Base-by-base conservation (phyloP, 768 basidiomycete genomes). In the Boletus reticulatus region DNA sequence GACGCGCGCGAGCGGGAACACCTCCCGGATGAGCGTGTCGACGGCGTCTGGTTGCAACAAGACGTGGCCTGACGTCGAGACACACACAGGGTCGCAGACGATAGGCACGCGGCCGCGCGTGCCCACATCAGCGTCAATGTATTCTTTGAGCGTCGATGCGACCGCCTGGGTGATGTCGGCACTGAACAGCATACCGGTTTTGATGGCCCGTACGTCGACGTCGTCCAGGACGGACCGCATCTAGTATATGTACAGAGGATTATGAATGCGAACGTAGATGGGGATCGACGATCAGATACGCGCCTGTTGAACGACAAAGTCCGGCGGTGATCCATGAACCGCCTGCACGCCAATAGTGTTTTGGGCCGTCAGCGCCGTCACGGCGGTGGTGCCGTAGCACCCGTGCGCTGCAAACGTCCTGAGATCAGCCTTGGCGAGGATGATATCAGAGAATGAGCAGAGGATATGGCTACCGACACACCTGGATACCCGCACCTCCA, bases 401-500 rank as follows among this genome's bases (percentile, higher is more conserved):
- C 78, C 79, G 29, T 86, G 80, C 0, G 90, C 86, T 6, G 89
- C 84, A 61, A 94, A 88, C 1, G 92, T 88, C 71, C 89, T 92
- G 29, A 96, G 75, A 69, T 96, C 94, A 10, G 92, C 94, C 88
- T 94, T 36, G 16, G 12, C 36, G 16, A 7, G 1, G 36, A 37
- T 37, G 13, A 2, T 29, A 29, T n/a, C n/a, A 9, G 36, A 37
- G 36, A 37, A 37, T 32, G 16, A 6, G 29, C 3, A 24, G 8
- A 55, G 13, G 13, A 29, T 5, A 31, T 3, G 31, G 59, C 32
- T 53, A 10, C 13, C 1, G 6, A 42, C 72, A 60, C 58, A 88
- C 91, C 76, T 95, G 94, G 24, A 97, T 92, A 0, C 94, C 94
- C 31, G 94, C 93, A 2, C 94, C 93, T 22, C 91, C 92, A 31